Evolutionary conservation across 1,284 basidiomycete species (phyloP), one percentile per base, ranked within the genome.

Genomic region (Moniliophthora roreri): DNA sequence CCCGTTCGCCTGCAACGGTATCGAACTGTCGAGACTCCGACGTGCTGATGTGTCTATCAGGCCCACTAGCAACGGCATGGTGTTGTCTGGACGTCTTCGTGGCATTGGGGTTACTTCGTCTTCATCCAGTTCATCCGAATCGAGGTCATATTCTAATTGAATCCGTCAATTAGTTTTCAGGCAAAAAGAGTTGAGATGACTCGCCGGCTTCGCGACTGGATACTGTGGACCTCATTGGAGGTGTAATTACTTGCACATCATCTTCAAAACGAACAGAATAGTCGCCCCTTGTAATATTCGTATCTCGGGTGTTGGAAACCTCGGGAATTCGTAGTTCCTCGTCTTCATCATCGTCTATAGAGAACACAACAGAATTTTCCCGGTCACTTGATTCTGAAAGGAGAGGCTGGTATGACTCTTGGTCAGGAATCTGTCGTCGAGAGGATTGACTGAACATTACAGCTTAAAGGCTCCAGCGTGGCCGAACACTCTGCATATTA

Each of bases 151-250:
- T 65, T 89, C 89, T 92, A 58, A 3, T 49, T 10, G 44, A 21
- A 45, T 34, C 23, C 53, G 49, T 34, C 51, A 44, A 45, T 59
- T 39, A 48, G 39, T 48, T 35, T 23, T 46, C 45, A 32, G 39
- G 34, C 44, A 56, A 51, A 21, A 36, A 52, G 11, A 39, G 26
- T 42, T 56, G 62, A 59, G 67, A 63, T 48, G 56, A 80, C 85
- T 66, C 68, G 90, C 89, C 87, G 69, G 84, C 75, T 73, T 91
- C 89, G 56, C 89, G 84, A 67, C 87, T 89, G 47, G 84, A 74
- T 37, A 76, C 70, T 21, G 85, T 89, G 16, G 89, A 91, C 64
- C 82, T 76, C 35, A 91, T 69, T 9, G 85, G 75, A 0, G 84
- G 87, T 7, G 76, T 77, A 60, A 87, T 83, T 38, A 88, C 76